Evolutionary conservation across 2,329 filamentous ascomycete species (phyloP), one percentile per base, ranked within the genome.

Genomic region (Cercospora zeae-maydis): DNA sequence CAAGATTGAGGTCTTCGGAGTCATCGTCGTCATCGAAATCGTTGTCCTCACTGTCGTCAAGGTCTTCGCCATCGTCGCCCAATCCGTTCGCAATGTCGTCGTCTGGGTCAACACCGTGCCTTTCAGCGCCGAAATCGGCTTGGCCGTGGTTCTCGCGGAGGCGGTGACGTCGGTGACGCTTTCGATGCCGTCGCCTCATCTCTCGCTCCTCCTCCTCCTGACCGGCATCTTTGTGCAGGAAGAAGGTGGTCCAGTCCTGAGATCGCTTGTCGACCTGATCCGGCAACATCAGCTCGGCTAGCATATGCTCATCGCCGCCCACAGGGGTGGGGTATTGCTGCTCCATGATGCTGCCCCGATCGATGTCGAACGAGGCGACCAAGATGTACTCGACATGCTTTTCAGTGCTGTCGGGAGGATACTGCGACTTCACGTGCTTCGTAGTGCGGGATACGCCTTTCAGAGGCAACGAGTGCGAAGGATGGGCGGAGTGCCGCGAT

Each of bases 241-340:
- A 99, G 80, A 99, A 99, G 60, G 98, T 96, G 45, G 95, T 99
- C 95, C 95, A 99, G 76, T 99, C 95, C 78, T 98, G 93, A 73
- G 90, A 93, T 39, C 95, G 86, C 65, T 95, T 87, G 78, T 99
- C 95, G 21, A 93, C 92, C 78, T 98, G 93, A 77, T 99, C 95
- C 0, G 95, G 95, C 75, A 99, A 81, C 95, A 99, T 99, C 73
- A 99, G 85, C 80, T 99, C 95, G 6, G 95, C 95, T 73, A 99
- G 79, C 93, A 98, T 98, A 73, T 96, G 90, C 79, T 99, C 95
- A 75, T 99, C 93, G 33, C 95, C 93, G 56, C 92, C 97, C 66
- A 99, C 98, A 56, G 93, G 88, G 45, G 91, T 88, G 0, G 95
- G 95, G 74, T 93, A 99, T 75, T 99, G 95, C 75, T 99, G 93